These are phyloP conservation scores for Chrysoporthe austroafricana DNA, from an alignment of 2,329 filamentous ascomycete species.

Conservation along the genomic window DNA sequence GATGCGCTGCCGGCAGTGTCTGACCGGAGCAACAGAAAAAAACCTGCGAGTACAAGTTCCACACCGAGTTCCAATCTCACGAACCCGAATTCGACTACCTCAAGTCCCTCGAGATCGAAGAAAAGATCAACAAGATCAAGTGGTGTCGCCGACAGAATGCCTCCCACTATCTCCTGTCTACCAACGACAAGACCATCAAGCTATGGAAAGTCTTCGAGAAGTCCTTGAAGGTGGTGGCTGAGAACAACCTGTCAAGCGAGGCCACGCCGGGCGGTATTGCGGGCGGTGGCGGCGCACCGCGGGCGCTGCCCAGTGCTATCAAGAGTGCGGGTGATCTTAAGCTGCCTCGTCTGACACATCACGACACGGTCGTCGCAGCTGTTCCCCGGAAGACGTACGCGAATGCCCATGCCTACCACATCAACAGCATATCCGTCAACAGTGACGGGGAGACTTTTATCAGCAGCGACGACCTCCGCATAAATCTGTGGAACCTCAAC, in stretches of 20 bases:
- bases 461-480: constrained; percentile 94
- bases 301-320: constrained; percentile 76
- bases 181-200: constrained; percentile 99
- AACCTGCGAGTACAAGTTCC: constrained; percentile 99
- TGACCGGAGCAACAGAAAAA: constrained; percentile 75
- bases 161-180: constrained; percentile 96
- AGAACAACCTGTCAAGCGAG: constrained; percentile 97
- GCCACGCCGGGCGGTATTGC: constrained; percentile 75
- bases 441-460: constrained; percentile 99
- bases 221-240: constrained; percentile 96
- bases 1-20: constrained; percentile 28
- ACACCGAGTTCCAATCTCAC: constrained; percentile 99
- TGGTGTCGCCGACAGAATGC: constrained; percentile 99
- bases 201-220: constrained; percentile 99
- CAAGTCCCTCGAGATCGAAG: constrained; percentile 98
- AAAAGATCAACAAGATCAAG: constrained; percentile 99
- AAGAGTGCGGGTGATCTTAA: constrained; percentile 82
- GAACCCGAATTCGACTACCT: constrained; percentile 99
- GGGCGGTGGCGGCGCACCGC: constrained; percentile 77
- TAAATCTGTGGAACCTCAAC: constrained; percentile 99
- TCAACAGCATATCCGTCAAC: constrained; percentile 99
- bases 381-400: constrained; percentile 96
- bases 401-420: constrained; percentile 98
- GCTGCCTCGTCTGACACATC: constrained; percentile 93
- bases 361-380: constrained; percentile 96